Base-by-base conservation (phyloP, 2,329 filamentous ascomycete genomes). In the Aspergillus felis region DNA sequence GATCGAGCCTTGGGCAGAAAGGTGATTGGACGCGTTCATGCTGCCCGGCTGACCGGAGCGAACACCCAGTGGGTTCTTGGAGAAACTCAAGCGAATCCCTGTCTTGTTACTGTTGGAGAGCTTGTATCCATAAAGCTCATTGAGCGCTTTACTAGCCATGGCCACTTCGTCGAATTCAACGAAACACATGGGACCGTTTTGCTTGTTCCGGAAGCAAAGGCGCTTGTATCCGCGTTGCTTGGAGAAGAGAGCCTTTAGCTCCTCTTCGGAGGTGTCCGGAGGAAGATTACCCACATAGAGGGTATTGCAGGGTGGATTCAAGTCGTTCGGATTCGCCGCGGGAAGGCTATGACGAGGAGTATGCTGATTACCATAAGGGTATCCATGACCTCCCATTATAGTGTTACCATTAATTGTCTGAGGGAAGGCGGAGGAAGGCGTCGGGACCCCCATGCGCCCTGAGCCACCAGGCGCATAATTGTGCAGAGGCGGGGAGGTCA, bases 251-350 rank as follows among this genome's bases (percentile, higher is more conserved):
- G 89, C 86, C 76, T 97, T 97, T 56, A 99, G 83, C 73, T 97
- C 94, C 70, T 97, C 93, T 69, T 99, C 94, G 0, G 90, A 93
- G 0, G 92, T 95, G 70, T 96, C 90, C 56, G 92, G 85, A 0
- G 93, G 94, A 47, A 99, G 79, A 68, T 99, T 97, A n/a, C 94
- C 93, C 22, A 99, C 93, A 69, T 99, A 97, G 6, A 99, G 82
- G 0, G 94, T 99, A 71, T 99, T 97, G 82, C 94, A 97, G 0
- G 94, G 94, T 1, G 93, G 93, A 66, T 97, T 97, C 74, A 97
- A 90, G 69, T 99, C 93, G 12, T 93, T 92, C 0, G 92, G 93
- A 65, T 97, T 97, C 59, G 91, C 90, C 0, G 92, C 89, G 14
- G 93, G 93, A 61, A 91, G 90, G 59, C 87, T 88, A 61, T 86